phyloP scores from a whole-genome alignment of 2,329 filamentous ascomycete species.

The Fusarium secorum region DNA sequence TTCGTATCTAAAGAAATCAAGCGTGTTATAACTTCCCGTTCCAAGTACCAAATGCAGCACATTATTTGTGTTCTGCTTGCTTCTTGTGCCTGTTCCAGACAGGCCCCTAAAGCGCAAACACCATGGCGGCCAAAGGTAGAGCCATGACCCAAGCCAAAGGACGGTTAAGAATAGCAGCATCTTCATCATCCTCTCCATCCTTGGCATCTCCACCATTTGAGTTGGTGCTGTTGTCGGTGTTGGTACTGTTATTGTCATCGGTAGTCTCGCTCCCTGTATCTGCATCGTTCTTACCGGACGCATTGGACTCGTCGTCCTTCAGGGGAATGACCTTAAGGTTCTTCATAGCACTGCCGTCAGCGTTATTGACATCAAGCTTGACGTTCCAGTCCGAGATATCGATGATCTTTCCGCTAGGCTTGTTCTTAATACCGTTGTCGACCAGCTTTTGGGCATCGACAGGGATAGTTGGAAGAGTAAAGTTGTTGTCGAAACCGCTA shows the following conservation, averaged over 20 bases:
- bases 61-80: slow-evolving; percentile 1
- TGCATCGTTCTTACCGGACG: slow-evolving; percentile 53
- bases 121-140: slow-evolving; percentile 47
- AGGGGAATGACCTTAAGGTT: slow-evolving; percentile 59
- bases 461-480: slow-evolving; percentile 76
- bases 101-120: slow-evolving; percentile 44
- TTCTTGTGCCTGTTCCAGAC: not conserved
- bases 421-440: slow-evolving; percentile 73
- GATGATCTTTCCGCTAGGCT: slow-evolving; percentile 73
- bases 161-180: slow-evolving; percentile 41
- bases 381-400: slow-evolving; percentile 71
- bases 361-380: slow-evolving; percentile 51
- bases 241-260: slow-evolving; percentile 34
- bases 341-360: slow-evolving; percentile 52
- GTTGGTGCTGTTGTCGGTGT: slow-evolving; percentile 27
- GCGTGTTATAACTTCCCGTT: slow-evolving; percentile 10
- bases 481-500: slow-evolving; percentile 77
- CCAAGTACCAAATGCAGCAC: slow-evolving; percentile 22
- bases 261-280: slow-evolving; percentile 44
- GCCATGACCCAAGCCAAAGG: slow-evolving; percentile 47
- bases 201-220: slow-evolving; percentile 34
- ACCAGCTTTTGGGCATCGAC: slow-evolving; percentile 76
- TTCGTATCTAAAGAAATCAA: slow-evolving; percentile 31
- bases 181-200: slow-evolving; percentile 42
- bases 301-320: slow-evolving; percentile 55